Evolutionary conservation across 805 yeast genomes (phyloP).

Genomic region (Kuraishia piskuri): DNA sequence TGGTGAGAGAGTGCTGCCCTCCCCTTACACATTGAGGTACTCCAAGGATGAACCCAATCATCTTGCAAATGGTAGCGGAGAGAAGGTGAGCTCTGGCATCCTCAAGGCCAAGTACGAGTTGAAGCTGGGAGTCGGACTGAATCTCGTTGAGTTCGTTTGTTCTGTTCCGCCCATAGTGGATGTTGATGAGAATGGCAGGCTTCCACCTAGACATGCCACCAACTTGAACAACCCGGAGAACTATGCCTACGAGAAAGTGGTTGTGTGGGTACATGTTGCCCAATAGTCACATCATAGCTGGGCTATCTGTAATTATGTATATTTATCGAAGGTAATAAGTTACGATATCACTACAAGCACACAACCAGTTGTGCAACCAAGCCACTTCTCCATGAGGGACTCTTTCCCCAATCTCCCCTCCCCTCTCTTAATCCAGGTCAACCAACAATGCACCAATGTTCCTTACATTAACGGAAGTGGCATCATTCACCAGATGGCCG

Average conservation of each 20-base stretch:
- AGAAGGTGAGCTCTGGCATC: neutral
- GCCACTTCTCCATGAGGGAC: too few relatives aligned
- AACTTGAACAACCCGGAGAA: conserved; percentile 11
- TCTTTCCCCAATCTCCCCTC: too few relatives aligned
- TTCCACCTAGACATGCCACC: conserved; percentile 11
- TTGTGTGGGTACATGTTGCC: conserved; percentile 32
- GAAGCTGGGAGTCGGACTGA: conserved; percentile 38
- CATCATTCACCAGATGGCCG: conserved; percentile 1
- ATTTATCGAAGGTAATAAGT: neutral
- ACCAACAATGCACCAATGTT: conserved; percentile 7
- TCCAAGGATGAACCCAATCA: conserved; percentile 1
- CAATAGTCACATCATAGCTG: conserved; percentile 6
- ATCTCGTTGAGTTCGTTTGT: conserved; percentile 30
- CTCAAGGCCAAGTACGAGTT: conserved; percentile 30
- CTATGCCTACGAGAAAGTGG: conserved; percentile 23
- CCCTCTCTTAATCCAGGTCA: conserved; percentile 5
- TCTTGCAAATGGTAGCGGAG: neutral
- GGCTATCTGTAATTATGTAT: neutral
- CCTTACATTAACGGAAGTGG: conserved; percentile 4
- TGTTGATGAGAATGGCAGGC: conserved; percentile 11
- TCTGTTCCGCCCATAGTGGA: conserved; percentile 19
- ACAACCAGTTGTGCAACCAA: neutral
- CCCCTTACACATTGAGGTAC: conserved; percentile 21
- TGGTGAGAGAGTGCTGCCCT: conserved; percentile 34
- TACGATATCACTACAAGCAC: neutral